Percentiles rank a stretch among this genome's conserved stretches.
phyloP scores from a whole-genome alignment of 352 stramenopile genomes.

The Pythium apleroticum region DNA sequence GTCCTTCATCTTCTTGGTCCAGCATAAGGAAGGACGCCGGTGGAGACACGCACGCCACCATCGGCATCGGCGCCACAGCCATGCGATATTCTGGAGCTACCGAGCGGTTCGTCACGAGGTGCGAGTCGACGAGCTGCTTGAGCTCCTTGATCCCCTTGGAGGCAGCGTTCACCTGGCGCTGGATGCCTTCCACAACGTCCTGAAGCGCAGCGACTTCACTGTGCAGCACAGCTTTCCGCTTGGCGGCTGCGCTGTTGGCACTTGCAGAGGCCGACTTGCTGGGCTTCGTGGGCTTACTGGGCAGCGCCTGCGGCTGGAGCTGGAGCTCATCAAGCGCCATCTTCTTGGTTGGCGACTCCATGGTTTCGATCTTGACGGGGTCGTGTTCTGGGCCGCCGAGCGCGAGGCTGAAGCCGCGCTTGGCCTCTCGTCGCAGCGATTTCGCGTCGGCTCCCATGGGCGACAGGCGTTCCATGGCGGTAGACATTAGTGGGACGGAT shows the following conservation, averaged over 20 bases:
- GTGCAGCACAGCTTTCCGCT: conserved; percentile 18
- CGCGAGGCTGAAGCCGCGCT: conserved; percentile 10
- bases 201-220: conserved; percentile 26
- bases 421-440: conserved; percentile 25
- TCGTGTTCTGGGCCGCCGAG: neutral
- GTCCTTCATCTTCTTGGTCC: conserved; percentile 15
- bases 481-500: neutral
- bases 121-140: conserved; percentile 25
- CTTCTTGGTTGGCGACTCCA: conserved; percentile 22
- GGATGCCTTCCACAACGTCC: conserved; percentile 25
- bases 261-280: neutral
- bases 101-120: conserved; percentile 5
- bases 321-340: neutral
- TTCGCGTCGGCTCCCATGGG: conserved; percentile 25
- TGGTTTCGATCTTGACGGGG: conserved; percentile 10
- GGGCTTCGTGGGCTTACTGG: conserved; percentile 8
- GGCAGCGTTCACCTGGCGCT: conserved; percentile 30
- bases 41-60: conserved; percentile 16
- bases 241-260: conserved; percentile 2
- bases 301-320: neutral
- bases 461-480: conserved; percentile 19
- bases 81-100: neutral
- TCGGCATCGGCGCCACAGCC: neutral
- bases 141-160: conserved; percentile 33
- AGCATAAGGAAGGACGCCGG: conserved; percentile 21